Base-by-base conservation (phyloP, 2,329 filamentous ascomycete genomes). In the Diaporthe vaccinii region DNA sequence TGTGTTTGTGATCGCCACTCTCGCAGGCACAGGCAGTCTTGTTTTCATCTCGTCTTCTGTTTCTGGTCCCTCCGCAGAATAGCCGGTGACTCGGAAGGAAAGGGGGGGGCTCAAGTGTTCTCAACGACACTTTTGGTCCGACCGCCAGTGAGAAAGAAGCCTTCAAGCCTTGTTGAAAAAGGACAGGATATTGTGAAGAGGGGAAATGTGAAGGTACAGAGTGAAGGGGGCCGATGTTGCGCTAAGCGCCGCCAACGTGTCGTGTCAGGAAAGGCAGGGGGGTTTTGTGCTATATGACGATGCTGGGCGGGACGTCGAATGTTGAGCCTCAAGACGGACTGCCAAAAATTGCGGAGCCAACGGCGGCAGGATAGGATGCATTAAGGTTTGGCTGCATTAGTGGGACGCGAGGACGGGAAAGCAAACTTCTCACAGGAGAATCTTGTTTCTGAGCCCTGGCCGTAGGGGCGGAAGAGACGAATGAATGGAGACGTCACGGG, bases 381-480 rank as follows among this genome's bases (percentile, higher is more conserved):
- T 73, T 65, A 73, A 73, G 71, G 71, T 65, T 73, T 65, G 58
- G 49, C 51, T 65, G 71, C 71, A 73, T 65, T 65, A 65, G 71
- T 65, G 71, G 58, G 71, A 65, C 46, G 71, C 71, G 58, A 57
- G 70, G 57, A 53, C 49, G 70, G 53, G 31, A 53, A 53, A 58
- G 55, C 69, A 69, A 69, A 69, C 34, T 69, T 69, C 34, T 69
- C 49, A 69, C 65, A 69, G 55, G 69, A 59, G 55, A 61, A 72
- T 72, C 55, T 72, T 72, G 69, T 61, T 59, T 72, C 69, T 72
- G 55, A 49, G 69, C 55, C 53, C 51, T 49, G 36, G 61, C 55
- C 41, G 55, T 59, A 59, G 53, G 44, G 53, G 44, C 44, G 44
- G 55, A 49, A 72, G 41, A 49, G 55, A 72, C 49, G 49, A 69